These are phyloP conservation scores for Astraeus odoratus DNA, from an alignment of 768 basidiomycete species.

Conservation along the genomic window DNA sequence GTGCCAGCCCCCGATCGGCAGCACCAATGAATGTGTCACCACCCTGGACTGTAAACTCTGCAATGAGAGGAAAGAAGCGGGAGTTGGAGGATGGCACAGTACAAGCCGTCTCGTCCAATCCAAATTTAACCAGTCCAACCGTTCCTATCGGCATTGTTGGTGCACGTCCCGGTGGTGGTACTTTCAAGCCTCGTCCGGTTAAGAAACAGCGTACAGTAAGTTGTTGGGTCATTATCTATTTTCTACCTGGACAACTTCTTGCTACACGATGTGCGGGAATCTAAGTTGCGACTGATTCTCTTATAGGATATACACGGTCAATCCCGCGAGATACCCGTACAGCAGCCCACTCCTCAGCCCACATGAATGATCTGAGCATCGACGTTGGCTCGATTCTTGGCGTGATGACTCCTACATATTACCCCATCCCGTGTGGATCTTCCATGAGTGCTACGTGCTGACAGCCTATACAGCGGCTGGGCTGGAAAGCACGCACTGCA, in stretches of 20 bases:
- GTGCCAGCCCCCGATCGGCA: slow-evolving; percentile 25
- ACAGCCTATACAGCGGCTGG: background rate
- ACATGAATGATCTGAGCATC: background rate
- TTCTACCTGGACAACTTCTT: background rate
- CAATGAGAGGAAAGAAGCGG: slow-evolving; percentile 29
- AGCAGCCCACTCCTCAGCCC: slow-evolving; percentile 64
- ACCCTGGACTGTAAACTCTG: slow-evolving; percentile 11
- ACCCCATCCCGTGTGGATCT: background rate
- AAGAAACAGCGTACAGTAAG: slow-evolving; percentile 75
- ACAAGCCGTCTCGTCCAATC: slow-evolving; percentile 17
- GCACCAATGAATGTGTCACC: slow-evolving; percentile 19
- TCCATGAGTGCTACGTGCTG: background rate
- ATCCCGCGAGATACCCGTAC: slow-evolving; percentile 52
- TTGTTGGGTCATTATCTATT: slow-evolving; percentile 7
- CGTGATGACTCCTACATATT: background rate
- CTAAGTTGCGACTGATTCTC: background rate
- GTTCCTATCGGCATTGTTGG: slow-evolving; percentile 31
- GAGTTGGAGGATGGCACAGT: slow-evolving; percentile 21
- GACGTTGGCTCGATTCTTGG: background rate
- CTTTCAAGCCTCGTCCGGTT: slow-evolving; percentile 56
- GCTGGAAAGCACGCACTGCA: background rate
- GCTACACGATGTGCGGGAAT: background rate
- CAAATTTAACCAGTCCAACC: slow-evolving; percentile 18
- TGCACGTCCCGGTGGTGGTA: slow-evolving; percentile 52
- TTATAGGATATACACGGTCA: slow-evolving; percentile 59